phyloP scores from a whole-genome alignment of 148 eudicot species.

The Rhododendron ferrugineum region DNA sequence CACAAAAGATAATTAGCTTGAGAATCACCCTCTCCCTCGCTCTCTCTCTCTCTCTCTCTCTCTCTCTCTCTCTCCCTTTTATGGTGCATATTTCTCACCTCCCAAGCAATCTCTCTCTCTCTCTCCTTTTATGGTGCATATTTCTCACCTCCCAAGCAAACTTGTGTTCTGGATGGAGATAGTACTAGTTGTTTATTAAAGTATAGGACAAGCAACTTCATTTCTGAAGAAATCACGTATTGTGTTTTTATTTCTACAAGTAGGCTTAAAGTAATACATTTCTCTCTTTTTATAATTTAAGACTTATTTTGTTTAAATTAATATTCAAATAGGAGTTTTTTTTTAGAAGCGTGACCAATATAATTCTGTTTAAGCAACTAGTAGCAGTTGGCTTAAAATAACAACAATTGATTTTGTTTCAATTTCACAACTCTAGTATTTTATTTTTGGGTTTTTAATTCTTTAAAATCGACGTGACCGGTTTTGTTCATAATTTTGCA shows the following conservation, averaged over 20 bases:
- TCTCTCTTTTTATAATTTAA: background rate
- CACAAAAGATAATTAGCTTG: background rate
- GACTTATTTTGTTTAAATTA: background rate
- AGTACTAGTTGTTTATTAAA: background rate
- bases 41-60: too few species aligned
- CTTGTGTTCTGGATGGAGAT: background rate
- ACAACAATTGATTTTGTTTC: background rate
- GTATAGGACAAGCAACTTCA: background rate
- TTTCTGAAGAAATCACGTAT: background rate
- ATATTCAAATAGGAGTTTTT: background rate
- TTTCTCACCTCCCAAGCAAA: conserved; percentile 3
- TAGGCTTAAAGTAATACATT: background rate
- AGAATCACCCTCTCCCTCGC: background rate
- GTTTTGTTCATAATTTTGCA: too few species aligned
- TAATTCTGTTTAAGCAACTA: background rate
- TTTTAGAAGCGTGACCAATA: background rate
- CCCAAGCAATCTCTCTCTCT: background rate
- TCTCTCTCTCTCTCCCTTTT: too few species aligned
- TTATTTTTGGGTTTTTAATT: background rate
- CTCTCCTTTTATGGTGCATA: background rate
- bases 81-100: background rate
- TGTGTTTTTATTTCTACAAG: background rate
- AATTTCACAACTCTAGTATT: background rate
- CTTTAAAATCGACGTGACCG: background rate
- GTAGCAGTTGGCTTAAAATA: background rate